Base-by-base conservation (phyloP, 441 rosid genomes). In the Cnidoscolus chayamansa region DNA sequence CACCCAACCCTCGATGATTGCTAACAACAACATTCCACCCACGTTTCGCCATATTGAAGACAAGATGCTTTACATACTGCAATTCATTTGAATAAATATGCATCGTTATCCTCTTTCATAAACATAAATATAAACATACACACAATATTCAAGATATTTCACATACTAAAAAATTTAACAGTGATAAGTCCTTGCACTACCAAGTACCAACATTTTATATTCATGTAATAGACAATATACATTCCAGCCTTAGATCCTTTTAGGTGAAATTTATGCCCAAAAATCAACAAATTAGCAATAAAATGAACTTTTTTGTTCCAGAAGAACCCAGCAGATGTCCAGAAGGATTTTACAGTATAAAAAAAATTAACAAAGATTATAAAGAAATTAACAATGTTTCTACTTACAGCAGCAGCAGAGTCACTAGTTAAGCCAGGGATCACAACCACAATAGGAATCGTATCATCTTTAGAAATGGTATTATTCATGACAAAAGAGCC, bases 361-460 rank as follows among this genome's bases (percentile, higher is more conserved):
- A 25, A 25, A 25, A 25, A 25, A 25, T 25, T 54, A 59, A 57
- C 37, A 73, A 25, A 40, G 19, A 55, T 56, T 65, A 43, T 9
- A 53, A 68, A 43, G 49, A 13, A 7, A 72, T 25, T 15, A 12
- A 55, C 7, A 35, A 32, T 47, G 47, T 47, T 62, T 53, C 63
- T 51, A 83, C 96, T 87, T 80, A 93, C 96, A 13, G 89, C 65
- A 81, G 98, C 80, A 50, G 84, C 37, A 76, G 97, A 91, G 83
- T 91, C 93, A 74, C 97, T 93, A 51, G 98, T 86, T 79, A 93
- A 73, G 75, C 97, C 98, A 58, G 96, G 98, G 82, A 93, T 81
- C 64, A 89, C 85, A 65, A 91, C 56, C 68, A 82, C 89, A 79
- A 88, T 85, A 0, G 92, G 96, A 1, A 84, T 88, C 15, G 81